A percentile compares a stretch with the other conserved stretches of the same genome.
Conservation (phyloP, 1,139 yeast genomes). For the Geotrichum macrosporum region DNA sequence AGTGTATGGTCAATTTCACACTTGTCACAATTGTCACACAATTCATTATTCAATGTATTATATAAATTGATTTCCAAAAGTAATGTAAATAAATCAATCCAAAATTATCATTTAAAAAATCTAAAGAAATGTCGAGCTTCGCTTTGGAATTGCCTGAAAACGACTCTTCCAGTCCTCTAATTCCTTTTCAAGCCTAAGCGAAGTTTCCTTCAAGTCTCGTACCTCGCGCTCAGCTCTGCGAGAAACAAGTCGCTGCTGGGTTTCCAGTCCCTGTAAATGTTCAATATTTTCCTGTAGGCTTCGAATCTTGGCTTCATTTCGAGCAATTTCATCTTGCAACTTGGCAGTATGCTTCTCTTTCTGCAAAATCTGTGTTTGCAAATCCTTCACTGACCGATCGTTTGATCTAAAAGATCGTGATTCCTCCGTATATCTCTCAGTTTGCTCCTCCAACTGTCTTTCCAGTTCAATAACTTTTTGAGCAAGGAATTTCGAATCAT, state of each 20-base stretch:
- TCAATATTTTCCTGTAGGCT: conserved; percentile 42
- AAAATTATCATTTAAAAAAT: conserved; percentile 1
- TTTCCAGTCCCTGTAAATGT: conserved; percentile 43
- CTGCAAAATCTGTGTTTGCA: conserved; percentile 30
- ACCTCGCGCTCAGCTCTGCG: conserved; percentile 48
- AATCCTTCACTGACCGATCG: conserved; percentile 35
- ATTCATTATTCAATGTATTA: no score
- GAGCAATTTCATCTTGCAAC: conserved; percentile 35
- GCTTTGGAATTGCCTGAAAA: conserved; percentile 26
- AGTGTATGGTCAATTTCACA: no score
- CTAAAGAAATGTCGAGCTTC: conserved; percentile 3
- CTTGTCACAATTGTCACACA: no score
- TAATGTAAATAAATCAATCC: background rate
- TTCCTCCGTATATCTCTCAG: conserved; percentile 36
- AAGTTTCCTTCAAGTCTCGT: conserved; percentile 51
- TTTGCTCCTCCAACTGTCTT: conserved; percentile 38
- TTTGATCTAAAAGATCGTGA: conserved; percentile 34
- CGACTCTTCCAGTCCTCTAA: conserved; percentile 57
- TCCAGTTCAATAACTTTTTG: conserved; percentile 39
- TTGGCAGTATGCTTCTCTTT: conserved; percentile 31
- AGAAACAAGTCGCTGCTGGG: conserved; percentile 42
- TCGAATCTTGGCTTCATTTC: conserved; percentile 38
- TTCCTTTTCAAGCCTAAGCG: conserved; percentile 59
- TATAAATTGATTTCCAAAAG: no score
- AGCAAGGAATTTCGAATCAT: conserved; percentile 27